Evolutionary conservation across 2,329 filamentous ascomycete species (phyloP).

Genomic region (Saccharata proteae): DNA sequence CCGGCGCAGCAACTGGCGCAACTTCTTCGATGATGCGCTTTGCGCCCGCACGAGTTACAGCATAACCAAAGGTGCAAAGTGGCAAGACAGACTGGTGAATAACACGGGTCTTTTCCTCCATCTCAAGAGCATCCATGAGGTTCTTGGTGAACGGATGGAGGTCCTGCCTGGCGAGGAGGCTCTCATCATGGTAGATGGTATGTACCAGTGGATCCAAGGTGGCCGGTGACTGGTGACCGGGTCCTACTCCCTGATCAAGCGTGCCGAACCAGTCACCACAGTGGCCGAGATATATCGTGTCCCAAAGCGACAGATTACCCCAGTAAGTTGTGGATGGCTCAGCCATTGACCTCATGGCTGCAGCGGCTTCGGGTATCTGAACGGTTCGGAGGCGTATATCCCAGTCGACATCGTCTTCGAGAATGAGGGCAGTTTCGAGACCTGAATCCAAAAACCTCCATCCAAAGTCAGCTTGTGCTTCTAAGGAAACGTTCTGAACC

Average conservation of each 20-base stretch:
- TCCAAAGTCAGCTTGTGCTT: constrained; percentile 6
- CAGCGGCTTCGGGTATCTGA: constrained; percentile 29
- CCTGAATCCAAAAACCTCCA: constrained; percentile 29
- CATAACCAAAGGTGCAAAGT: constrained; percentile 33
- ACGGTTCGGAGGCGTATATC: constrained; percentile 31
- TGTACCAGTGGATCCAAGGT: constrained; percentile 21
- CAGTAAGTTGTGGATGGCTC: constrained; percentile 22
- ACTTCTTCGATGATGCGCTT: constrained; percentile 20
- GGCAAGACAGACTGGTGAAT: constrained; percentile 30
- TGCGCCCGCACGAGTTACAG: constrained; percentile 21
- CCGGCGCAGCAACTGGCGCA: constrained; percentile 14
- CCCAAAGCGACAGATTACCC: constrained; percentile 27
- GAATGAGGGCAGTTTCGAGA: constrained; percentile 29
- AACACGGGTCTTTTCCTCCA: constrained; percentile 26
- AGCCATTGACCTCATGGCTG: constrained; percentile 23
- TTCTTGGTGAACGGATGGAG: constrained; percentile 28
- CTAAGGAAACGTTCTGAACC: background rate
- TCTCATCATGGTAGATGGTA: constrained; percentile 24
- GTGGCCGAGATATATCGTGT: constrained; percentile 32
- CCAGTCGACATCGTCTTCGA: constrained; percentile 36
- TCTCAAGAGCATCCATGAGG: constrained; percentile 22
- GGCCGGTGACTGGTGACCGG: constrained; percentile 12
- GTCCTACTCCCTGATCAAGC: constrained; percentile 11
- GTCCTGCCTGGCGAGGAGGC: constrained; percentile 21
- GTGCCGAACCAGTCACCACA: constrained; percentile 31